These are phyloP conservation scores for Cladophialophora carrionii DNA, from an alignment of 2,329 filamentous ascomycete species.

Conservation along the genomic window DNA sequence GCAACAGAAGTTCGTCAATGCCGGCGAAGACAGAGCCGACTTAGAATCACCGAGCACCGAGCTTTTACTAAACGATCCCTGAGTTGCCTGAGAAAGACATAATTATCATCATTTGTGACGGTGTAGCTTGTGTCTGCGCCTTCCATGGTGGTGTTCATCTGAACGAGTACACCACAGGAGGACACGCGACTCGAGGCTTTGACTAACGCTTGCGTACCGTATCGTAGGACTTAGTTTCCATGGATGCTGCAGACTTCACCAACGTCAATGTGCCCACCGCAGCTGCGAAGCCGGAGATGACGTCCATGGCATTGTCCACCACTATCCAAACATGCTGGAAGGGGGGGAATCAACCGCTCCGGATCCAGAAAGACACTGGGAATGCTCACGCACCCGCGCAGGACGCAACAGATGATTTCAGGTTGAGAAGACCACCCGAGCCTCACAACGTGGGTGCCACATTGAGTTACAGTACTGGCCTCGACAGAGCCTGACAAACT, in stretches of 20 bases:
- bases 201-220: conserved; percentile 84
- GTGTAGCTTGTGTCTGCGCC: conserved; percentile 79
- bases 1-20: too few relatives aligned
- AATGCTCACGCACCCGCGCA: neutral
- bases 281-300: conserved; percentile 78
- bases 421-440: neutral
- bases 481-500: neutral
- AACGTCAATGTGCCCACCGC: conserved; percentile 80
- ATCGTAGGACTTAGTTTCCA: conserved; percentile 86
- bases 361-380: neutral
- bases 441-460: neutral
- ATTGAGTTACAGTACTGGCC: neutral
- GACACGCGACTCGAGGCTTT: conserved; percentile 87
- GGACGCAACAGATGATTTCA: neutral
- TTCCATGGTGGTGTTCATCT: conserved; percentile 85
- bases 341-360: too few relatives aligned
- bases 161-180: conserved; percentile 87
- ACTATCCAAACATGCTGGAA: neutral
- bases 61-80: conserved; percentile 65
- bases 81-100: conserved; percentile 81
- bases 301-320: conserved; percentile 83
- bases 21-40: too few relatives aligned
- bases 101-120: conserved; percentile 72
- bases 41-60: too few relatives aligned
- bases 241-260: conserved; percentile 92